Base-by-base conservation (phyloP, 345 rosid species). In the Eucalyptus regnans region DNA sequence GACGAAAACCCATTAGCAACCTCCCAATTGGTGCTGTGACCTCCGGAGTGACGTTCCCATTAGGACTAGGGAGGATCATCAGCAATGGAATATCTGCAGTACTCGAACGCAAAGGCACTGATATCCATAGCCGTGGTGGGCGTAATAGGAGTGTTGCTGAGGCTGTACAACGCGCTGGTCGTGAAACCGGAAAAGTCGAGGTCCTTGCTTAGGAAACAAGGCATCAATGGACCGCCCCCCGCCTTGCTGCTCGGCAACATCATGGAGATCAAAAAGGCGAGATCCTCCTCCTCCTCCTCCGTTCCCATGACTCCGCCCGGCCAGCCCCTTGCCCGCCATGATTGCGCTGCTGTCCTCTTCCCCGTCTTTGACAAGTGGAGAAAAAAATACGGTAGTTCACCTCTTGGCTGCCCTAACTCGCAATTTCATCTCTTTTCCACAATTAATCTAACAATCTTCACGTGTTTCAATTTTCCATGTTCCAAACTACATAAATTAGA, bases 211-310 rank as follows among this genome's bases (percentile, higher is more conserved):
- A 56, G 88, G 76, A 90, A 90, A 85, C 95, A 92, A 76, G 94
- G 95, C 50, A 86, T 93, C 88, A 64, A 64, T 5, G 94, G 95
- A 11, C 95, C 94, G 27, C 62, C 89, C 2, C 93, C 93, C 4
- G 29, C 86, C 10, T 86, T 92, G 46, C 33, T 94, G 31, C 91
- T 94, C 4, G 94, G 95, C 84, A 94, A 94, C 88, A 90, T 41
- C 41, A 41, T 41, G 41, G 41, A 41, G 41, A 41, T 41, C 27
- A 89, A 89, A 86, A 90, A 92, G 56, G 68, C 92, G 29, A 88
- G 86, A 41, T 29, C 87, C 6, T 22, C 49, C 41, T 31, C 68
- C 68, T 25, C 49, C 23, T 22, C 60, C 29, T 56, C 62, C 12
- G 31, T 31, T 60, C 68, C 68, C 31, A 12, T 25, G 68, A 60